Conservation (phyloP, 352 stramenopile species). For the Pythium rishiriense region DNA sequence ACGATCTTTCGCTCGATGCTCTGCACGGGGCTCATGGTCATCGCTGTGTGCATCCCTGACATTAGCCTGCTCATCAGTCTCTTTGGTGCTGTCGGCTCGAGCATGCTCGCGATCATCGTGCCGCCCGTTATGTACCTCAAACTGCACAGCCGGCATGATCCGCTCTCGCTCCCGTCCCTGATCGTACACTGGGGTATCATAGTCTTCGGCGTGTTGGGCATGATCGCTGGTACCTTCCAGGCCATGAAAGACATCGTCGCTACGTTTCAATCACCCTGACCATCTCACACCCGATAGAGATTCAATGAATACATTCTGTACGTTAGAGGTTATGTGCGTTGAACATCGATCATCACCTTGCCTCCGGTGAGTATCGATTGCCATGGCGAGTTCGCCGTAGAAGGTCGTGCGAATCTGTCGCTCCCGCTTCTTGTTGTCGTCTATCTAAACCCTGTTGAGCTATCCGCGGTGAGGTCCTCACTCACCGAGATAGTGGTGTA, state of each 20-base stretch:
- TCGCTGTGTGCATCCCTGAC: conserved; percentile 74
- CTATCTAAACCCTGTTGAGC: conserved; percentile 12
- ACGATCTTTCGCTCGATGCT: conserved; percentile 84
- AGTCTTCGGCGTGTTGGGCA: conserved; percentile 55
- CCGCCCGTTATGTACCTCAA: conserved; percentile 66
- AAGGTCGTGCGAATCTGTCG: not conserved
- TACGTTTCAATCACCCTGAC: conserved; percentile 23
- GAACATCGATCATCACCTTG: too few relatives aligned
- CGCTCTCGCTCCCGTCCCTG: conserved; percentile 39
- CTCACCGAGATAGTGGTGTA: not conserved
- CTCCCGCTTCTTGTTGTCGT: not conserved
- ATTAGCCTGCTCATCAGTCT: conserved; percentile 77
- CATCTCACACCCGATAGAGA: not conserved
- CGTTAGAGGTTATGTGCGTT: conserved; percentile 1
- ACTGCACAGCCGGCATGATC: conserved; percentile 29
- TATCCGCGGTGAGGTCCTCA: not conserved
- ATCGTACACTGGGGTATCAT: conserved; percentile 53
- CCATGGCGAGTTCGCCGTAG: not conserved
- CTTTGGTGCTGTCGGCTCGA: conserved; percentile 77
- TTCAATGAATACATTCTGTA: conserved; percentile 13
- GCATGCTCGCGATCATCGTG: conserved; percentile 80
- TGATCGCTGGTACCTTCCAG: conserved; percentile 66
- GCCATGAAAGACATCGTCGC: conserved; percentile 48
- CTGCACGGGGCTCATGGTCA: conserved; percentile 68
- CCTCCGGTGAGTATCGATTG: not conserved